Percentiles rank a stretch among this genome's conserved stretches.
Conservation (phyloP, 352 stramenopile species). For the Globisporangium cystogenes region DNA sequence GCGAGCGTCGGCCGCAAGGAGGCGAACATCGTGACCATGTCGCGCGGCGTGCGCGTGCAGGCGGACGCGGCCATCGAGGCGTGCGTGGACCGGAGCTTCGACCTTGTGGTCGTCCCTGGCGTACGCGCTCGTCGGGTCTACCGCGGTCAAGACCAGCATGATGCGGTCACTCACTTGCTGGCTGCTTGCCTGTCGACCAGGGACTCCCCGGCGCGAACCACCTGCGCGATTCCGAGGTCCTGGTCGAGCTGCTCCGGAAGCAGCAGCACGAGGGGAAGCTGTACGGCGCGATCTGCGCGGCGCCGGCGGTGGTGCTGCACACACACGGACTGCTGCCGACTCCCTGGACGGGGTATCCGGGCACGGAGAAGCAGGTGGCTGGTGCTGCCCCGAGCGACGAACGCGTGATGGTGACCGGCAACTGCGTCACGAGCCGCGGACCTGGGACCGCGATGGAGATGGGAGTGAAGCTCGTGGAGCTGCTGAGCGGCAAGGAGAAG, state of each 20-base stretch:
- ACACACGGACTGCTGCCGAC: slow-evolving; percentile 50
- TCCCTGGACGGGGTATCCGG: slow-evolving; percentile 57
- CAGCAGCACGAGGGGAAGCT: slow-evolving; percentile 59
- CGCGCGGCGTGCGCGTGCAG: slow-evolving; percentile 62
- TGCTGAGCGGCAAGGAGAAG: slow-evolving; percentile 60
- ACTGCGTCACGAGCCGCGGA: slow-evolving; percentile 76
- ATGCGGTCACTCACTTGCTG: slow-evolving; percentile 1
- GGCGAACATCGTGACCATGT: slow-evolving; percentile 71
- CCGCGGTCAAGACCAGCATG: background rate
- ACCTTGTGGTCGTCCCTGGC: slow-evolving; percentile 63
- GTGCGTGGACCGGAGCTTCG: slow-evolving; percentile 47
- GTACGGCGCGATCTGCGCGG: slow-evolving; percentile 75
- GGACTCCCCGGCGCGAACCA: slow-evolving; percentile 63
- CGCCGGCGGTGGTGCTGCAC: slow-evolving; percentile 65
- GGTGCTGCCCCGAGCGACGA: slow-evolving; percentile 30
- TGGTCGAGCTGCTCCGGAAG: slow-evolving; percentile 51
- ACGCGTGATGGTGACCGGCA: slow-evolving; percentile 59
- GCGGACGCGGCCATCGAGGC: slow-evolving; percentile 60
- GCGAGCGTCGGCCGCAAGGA: slow-evolving; percentile 50
- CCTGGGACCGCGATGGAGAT: slow-evolving; percentile 79
- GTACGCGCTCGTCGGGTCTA: slow-evolving; percentile 16
- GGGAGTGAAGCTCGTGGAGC: slow-evolving; percentile 75
- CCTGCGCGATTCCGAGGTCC: slow-evolving; percentile 54
- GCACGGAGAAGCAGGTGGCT: slow-evolving; percentile 62
- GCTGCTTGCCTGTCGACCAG: slow-evolving; percentile 15